Evolutionary conservation across 2,329 filamentous ascomycete species (phyloP), one percentile per base, ranked within the genome.

Genomic region (Arthrobotrys entomopaga): DNA sequence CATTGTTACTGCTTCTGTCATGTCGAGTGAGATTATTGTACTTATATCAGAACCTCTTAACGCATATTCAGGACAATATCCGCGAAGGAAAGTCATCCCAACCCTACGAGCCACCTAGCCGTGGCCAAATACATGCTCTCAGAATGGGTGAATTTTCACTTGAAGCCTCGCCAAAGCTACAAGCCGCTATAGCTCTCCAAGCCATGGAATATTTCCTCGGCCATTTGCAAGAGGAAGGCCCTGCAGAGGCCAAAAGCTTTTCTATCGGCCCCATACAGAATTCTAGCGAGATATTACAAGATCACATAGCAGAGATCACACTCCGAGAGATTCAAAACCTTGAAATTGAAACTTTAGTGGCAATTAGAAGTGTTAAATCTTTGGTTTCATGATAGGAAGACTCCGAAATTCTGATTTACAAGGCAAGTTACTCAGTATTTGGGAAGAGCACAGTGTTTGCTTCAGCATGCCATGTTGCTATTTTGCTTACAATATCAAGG

Each of bases 181-280:
- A 50, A 22, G 40, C 40, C 15, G 16, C 58, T 38, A 24, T 61
- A 15, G 50, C 40, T 38, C 42, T 61, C 7, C 58, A 61, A 50
- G 10, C 40, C 1, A 61, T 61, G 58, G 58, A 61, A 20, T 50
- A 61, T 22, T 61, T 61, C 38, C 58, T 61, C n/a, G 50, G 50
- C 10, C 20, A 43, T 15, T 50, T 61, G 3, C 58, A 49, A 38
- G 40, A 50, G 8, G 40, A 22, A 19, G 38, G 13, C 50, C 43
- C 2, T 1, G 19, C 42, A 3, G 26, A 54, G 19, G 16, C 13
- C 7, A 16, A 26, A n/a, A 19, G 5, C 10, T 16, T 10, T n/a
- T 16, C 50, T 13, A 19, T 8, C 1, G 15, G 16, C 11, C 26
- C 29, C 2, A 7, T 7, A 15, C 15, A 54, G 29, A 10, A 10